Evolutionary conservation across 257 asterid species (phyloP).

Genomic region (Nicotiana knightiana): DNA sequence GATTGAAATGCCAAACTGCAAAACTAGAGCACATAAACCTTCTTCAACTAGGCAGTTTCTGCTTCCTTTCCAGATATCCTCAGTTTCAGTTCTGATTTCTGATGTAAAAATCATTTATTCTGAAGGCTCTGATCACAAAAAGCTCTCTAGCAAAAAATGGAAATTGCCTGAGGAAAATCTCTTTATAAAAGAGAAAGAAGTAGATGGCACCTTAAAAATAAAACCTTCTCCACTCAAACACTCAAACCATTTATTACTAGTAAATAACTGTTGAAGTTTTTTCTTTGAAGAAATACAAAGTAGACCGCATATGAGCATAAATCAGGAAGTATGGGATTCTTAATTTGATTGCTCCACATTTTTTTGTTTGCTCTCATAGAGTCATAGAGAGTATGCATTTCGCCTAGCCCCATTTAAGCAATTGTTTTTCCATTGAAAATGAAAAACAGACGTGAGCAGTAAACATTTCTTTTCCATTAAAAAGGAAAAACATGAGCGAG

Average conservation of each 20-base stretch:
- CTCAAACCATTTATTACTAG: neutral
- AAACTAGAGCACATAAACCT: neutral
- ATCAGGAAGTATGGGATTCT: neutral
- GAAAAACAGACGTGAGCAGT: neutral
- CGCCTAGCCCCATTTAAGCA: neutral
- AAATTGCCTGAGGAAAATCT: neutral
- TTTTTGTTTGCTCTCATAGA: neutral
- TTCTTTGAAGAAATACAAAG: neutral
- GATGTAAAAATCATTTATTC: neutral
- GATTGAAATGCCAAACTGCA: neutral
- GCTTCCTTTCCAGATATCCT: neutral
- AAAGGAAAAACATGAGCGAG: neutral
- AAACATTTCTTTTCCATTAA: neutral
- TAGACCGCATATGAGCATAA: neutral
- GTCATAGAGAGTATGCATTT: neutral
- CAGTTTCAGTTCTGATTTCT: neutral
- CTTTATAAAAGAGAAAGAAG: neutral
- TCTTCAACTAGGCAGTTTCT: neutral
- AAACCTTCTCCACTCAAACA: neutral
- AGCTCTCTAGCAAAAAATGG: neutral
- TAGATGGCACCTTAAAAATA: neutral
- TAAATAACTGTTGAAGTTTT: neutral
- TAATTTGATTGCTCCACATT: neutral
- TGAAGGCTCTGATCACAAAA: neutral
- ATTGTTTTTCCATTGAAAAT: neutral